These are phyloP conservation scores for Meyerozyma elateridarum DNA, from an alignment of 1,139 yeast genomes.

Conservation along the genomic window DNA sequence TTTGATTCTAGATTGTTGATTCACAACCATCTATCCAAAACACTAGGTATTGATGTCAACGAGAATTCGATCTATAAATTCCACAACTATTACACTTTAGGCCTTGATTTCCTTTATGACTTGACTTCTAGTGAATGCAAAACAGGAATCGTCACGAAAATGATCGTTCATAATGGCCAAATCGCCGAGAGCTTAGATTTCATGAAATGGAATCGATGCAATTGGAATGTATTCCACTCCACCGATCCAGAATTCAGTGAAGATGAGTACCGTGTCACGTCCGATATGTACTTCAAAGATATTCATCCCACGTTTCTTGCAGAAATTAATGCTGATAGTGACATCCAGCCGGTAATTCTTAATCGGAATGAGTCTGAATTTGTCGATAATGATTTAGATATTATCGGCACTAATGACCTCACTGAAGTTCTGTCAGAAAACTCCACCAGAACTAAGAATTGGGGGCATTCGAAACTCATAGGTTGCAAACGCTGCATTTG, in stretches of 20 bases:
- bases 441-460: conserved; percentile 21
- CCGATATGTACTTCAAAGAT: conserved; percentile 31
- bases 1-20: conserved; percentile 41
- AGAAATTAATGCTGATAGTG: conserved; percentile 8
- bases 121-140: conserved; percentile 20
- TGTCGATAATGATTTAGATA: conserved; percentile 35
- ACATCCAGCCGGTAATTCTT: conserved; percentile 38
- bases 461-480: conserved; percentile 53
- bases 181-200: conserved; percentile 44
- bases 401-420: conserved; percentile 21
- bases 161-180: conserved; percentile 49
- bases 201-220: conserved; percentile 46
- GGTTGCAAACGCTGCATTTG: conserved; percentile 45
- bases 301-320: conserved; percentile 22
- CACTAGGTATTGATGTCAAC: conserved; percentile 8
- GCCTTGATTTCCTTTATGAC: conserved; percentile 51
- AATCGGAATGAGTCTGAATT: conserved; percentile 50
- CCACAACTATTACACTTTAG: conserved; percentile 52
- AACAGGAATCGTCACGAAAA: conserved; percentile 34
- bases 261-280: conserved; percentile 17
- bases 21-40: conserved; percentile 28
- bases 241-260: conserved; percentile 6
- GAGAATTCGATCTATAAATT: conserved; percentile 32
- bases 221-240: conserved; percentile 25
- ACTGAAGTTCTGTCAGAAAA: background rate